Base-by-base conservation (phyloP, 768 basidiomycete genomes). In the Rhodotorula taiwanensis region DNA sequence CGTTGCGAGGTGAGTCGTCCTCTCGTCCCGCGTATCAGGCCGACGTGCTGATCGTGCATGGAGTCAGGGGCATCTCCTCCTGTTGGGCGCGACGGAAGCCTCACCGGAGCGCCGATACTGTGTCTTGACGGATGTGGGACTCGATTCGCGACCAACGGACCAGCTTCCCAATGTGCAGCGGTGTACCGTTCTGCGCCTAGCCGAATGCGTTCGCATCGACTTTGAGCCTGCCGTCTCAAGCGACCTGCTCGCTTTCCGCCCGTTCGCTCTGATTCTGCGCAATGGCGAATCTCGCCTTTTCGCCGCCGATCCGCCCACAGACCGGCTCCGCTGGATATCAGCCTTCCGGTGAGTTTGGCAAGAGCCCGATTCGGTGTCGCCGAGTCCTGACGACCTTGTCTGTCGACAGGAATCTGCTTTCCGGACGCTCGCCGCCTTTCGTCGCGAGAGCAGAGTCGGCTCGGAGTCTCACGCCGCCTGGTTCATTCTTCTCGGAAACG, bases 131-230 rank as follows among this genome's bases (percentile, higher is more conserved):
- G 31, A 49, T 30, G 50, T 56, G 3, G 43, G 53, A 4, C 62
- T 67, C 39, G 62, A 62, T 1, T 63, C 57, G 47, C 66, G 62
- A 27, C 61, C 66, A 7, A 63, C 66, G 39, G 62, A 67, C 34
- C 53, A 43, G 13, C 52, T 47, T 27, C 44, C 30, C 3, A 50
- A 48, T 10, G 3, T 20, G 6, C 27, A 11, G 0, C 57, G 61
- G 1, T 30, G 55, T 34, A 16, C 47, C 55, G 55, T 27, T 5
- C 58, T 62, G 49, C 1, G 9, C 6, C 18, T 60, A 15, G 13
- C 39, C 34, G 48, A 67, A 5, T 45, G 45, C 31, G 30, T n/a
- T 8, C 23, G 33, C 2, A 33, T 66, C 41, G 60, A 58, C 3
- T 52, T 58, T 9, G 34, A 47, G 4, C 23, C 43, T 6, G n/a